Conservation (phyloP, 805 yeast species). For the Candida takata region DNA sequence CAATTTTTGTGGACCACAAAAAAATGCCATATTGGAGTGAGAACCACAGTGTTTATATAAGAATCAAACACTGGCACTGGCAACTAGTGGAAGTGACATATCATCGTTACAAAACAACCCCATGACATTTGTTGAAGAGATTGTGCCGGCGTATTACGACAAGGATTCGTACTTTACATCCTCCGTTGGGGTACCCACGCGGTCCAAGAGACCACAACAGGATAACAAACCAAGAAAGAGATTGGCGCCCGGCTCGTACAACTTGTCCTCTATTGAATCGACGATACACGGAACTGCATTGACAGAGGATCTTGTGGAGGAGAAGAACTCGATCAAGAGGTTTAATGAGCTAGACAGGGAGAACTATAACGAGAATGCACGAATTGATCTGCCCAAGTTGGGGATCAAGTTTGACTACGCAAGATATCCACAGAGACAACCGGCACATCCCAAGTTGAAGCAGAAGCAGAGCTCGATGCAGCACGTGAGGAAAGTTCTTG, state of each 20-base stretch:
- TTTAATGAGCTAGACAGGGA: constrained; percentile 37
- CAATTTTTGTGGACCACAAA: too few species aligned
- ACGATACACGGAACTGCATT: constrained; percentile 22
- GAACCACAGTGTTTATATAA: too few species aligned
- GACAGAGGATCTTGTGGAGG: constrained; percentile 24
- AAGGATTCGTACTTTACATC: constrained; percentile 24
- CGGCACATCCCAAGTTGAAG: constrained; percentile 11
- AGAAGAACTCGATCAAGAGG: constrained; percentile 31
- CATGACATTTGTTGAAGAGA: constrained; percentile 18
- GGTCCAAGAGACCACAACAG: constrained; percentile 10
- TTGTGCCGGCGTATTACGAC: constrained; percentile 11
- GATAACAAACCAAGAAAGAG: constrained; percentile 19
- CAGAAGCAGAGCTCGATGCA: constrained; percentile 23
- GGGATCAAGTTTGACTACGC: constrained; percentile 23
- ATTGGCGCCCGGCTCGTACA: constrained; percentile 23
- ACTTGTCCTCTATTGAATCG: constrained; percentile 20
- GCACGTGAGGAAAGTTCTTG: constrained; percentile 31
- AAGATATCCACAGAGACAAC: constrained; percentile 8
- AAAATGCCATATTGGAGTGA: too few species aligned
- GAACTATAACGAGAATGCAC: constrained; percentile 33
- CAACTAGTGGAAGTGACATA: too few species aligned
- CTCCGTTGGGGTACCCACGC: constrained; percentile 16
- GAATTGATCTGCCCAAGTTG: constrained; percentile 32
- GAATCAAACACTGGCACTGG: too few species aligned
- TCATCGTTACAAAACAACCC: too few species aligned